Percentiles rank a stretch among this genome's conserved stretches.
phyloP scores from a whole-genome alignment of 1,284 basidiomycete genomes.

The Bjerkandera adusta region DNA sequence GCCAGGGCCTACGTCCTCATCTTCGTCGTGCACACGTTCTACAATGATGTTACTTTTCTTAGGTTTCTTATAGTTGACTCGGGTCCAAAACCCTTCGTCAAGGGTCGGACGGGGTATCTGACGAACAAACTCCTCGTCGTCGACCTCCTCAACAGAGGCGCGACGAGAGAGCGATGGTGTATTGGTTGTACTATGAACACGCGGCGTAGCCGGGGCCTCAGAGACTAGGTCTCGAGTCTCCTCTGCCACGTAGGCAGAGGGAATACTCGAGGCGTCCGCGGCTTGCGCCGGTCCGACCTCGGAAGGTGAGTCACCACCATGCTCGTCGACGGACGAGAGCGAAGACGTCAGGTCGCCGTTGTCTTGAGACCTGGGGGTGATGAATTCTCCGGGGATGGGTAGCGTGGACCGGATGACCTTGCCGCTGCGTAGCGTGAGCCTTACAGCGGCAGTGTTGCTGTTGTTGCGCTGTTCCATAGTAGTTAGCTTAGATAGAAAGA shows the following conservation, averaged over 20 bases:
- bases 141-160: background rate
- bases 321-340: background rate
- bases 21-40: background rate
- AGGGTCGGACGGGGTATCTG: background rate
- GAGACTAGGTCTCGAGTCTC: background rate
- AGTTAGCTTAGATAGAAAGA: too few relatives aligned
- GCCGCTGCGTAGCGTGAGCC: background rate
- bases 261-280: too few relatives aligned
- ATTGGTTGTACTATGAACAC: background rate
- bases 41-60: slow-evolving; percentile 1
- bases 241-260: background rate
- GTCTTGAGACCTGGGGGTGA: background rate
- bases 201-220: background rate
- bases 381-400: background rate
- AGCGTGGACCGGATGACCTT: background rate
- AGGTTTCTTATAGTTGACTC: background rate
- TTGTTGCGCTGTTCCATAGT: background rate
- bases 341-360: background rate
- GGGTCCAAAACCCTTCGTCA: background rate
- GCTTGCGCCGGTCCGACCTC: too few relatives aligned
- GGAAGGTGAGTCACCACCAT: too few relatives aligned
- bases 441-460: background rate
- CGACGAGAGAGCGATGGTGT: background rate
- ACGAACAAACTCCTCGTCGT: background rate
- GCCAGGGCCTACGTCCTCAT: too few relatives aligned